Base-by-base conservation (phyloP, 1,284 basidiomycete species). In the Tilletiopsis washingtonensis region DNA sequence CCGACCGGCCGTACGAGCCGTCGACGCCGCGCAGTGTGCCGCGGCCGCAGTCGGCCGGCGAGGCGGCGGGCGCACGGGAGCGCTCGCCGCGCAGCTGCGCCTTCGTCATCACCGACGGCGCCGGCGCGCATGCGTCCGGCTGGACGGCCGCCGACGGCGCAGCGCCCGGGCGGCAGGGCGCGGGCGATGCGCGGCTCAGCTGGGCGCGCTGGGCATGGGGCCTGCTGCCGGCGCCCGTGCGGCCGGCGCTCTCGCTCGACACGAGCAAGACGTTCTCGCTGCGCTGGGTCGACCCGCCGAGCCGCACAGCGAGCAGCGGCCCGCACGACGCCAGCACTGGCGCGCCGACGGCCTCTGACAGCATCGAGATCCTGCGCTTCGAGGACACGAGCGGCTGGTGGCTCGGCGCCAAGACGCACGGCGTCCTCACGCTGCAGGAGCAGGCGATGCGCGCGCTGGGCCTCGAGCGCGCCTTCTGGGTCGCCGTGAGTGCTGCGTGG, bases 161-260 rank as follows among this genome's bases (percentile, higher is more conserved):
- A 23, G 48, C 38, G 11, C 47, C 47, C 24, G 41, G 43, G 41
- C 0, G 15, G 36, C 17, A n/a, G 14, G 17, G 14, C 3, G 39
- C 39, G 40, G 19, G 38, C 17, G 2, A 27, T 37, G 25, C 40
- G 14, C 20, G 56, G 29, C 40, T 38, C 15, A 15, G 58, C 42
- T 68, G 65, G 65, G 50, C 62, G 9, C 44, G 57, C 21, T 66
- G 65, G 65, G 56, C 54, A 3, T 64, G 56, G 49, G 53, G 43
- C 5, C 48, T 57, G n/a, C 42, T 68, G n/a, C 65, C 64, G 9
- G 40, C 51, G 1, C 47, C 56, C 3, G 19, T 68, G 12, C 61
- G 65, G 5, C 61, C 65, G 0, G 42, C 49, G 5, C 42, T 68
- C 0, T 45, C 59, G 15, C 40, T 64, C 29, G 65, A 68, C 43